These are phyloP conservation scores for Sarocladiaceae sp. DNA, from an alignment of 2,329 filamentous ascomycete genomes.

Conservation along the genomic window DNA sequence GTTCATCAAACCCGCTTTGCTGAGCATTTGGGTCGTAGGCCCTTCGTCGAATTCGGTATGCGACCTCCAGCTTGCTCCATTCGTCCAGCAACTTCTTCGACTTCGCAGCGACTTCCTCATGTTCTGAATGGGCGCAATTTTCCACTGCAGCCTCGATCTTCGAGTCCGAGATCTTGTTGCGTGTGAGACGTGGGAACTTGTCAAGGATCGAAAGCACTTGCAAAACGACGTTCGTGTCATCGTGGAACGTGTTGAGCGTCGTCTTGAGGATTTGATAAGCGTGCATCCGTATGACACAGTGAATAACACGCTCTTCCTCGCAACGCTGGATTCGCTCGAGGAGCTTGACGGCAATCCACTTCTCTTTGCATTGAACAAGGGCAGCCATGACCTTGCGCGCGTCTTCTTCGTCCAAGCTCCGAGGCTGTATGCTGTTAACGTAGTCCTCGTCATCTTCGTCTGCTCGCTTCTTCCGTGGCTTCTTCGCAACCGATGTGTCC, in stretches of 20 bases:
- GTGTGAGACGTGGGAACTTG: slow-evolving; percentile 80
- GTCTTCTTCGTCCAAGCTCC: slow-evolving; percentile 70
- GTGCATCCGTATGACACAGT: slow-evolving; percentile 91
- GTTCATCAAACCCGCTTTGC: slow-evolving; percentile 54
- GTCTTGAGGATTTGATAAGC: slow-evolving; percentile 93
- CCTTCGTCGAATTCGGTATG: slow-evolving; percentile 87
- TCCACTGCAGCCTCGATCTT: slow-evolving; percentile 84
- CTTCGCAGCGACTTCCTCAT: slow-evolving; percentile 68
- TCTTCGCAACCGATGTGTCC: slow-evolving; percentile 86
- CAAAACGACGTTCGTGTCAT: slow-evolving; percentile 83
- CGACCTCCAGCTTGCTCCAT: slow-evolving; percentile 86
- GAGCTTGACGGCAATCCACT: slow-evolving; percentile 97
- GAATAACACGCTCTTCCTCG: slow-evolving; percentile 78
- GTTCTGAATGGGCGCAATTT: slow-evolving; percentile 58
- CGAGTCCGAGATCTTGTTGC: slow-evolving; percentile 95
- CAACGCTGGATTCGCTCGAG: slow-evolving; percentile 81
- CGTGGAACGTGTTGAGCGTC: slow-evolving; percentile 74
- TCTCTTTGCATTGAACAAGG: slow-evolving; percentile 96
- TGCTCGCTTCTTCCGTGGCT: slow-evolving; percentile 84
- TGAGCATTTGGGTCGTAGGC: slow-evolving; percentile 67
- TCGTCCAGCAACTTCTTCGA: slow-evolving; percentile 67
- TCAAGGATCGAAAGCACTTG: slow-evolving; percentile 88
- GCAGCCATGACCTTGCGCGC: slow-evolving; percentile 94
- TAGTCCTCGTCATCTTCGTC: slow-evolving; percentile 94
- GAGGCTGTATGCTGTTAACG: slow-evolving; percentile 79